Conservation (phyloP, 2,329 filamentous ascomycete genomes). For the Xylaria sp. region DNA sequence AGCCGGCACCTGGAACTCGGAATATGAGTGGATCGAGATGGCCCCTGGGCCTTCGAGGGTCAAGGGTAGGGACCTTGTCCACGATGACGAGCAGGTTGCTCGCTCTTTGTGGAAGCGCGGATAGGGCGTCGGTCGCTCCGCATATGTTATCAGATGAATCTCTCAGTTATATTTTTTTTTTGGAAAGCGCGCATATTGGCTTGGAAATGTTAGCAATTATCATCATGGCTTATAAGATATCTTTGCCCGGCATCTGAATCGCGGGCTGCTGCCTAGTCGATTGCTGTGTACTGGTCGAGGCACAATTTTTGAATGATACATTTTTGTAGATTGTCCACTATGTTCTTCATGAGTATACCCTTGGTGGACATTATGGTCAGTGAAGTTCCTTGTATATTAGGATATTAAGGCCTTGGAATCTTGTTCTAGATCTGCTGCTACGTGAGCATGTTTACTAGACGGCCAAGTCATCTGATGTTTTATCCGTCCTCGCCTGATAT, state of each 20-base stretch:
- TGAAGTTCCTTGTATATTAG: too few relatives aligned
- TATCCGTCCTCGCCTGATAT: too few relatives aligned
- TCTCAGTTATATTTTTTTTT: not conserved
- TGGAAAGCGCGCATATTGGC: not conserved
- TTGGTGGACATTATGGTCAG: too few relatives aligned
- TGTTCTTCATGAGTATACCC: too few relatives aligned
- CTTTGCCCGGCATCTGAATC: not conserved
- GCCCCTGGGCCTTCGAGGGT: constrained; percentile 66
- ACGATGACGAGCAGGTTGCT: constrained; percentile 32
- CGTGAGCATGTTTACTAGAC: not conserved
- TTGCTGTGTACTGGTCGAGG: too few relatives aligned
- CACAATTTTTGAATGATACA: too few relatives aligned
- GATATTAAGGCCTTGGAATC: too few relatives aligned
- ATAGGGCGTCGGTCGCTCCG: not conserved
- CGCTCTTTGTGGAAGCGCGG: constrained; percentile 20
- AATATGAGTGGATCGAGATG: constrained; percentile 75
- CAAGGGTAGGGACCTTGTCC: constrained; percentile 41
- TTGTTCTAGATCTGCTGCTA: not conserved
- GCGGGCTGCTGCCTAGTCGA: too few relatives aligned
- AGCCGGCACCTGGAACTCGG: constrained; percentile 74
- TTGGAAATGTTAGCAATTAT: not conserved
- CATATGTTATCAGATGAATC: not conserved
- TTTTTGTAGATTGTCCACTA: too few relatives aligned
- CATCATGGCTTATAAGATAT: not conserved
- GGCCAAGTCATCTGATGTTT: not conserved